These are phyloP conservation scores for Suillus subluteus DNA, from an alignment of 768 basidiomycete species.

Conservation along the genomic window DNA sequence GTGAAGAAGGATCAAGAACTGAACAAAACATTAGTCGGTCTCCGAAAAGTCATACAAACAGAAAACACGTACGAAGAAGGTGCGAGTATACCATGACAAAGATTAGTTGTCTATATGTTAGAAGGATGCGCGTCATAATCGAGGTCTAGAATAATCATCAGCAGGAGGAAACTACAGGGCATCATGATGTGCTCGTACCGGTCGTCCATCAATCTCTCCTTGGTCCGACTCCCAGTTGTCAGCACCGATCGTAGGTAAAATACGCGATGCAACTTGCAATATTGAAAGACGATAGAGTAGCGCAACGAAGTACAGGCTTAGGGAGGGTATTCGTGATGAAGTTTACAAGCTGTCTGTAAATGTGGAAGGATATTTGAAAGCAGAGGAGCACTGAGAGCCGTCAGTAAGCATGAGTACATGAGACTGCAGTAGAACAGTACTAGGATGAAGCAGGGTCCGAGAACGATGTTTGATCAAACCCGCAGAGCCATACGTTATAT, in stretches of 20 bases:
- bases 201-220: constrained; percentile 64
- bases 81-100: constrained; percentile 90
- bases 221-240: constrained; percentile 78
- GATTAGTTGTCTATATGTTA: constrained; percentile 84
- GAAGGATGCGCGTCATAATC: constrained; percentile 67
- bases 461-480: constrained; percentile 74
- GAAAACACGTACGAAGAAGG: constrained; percentile 63
- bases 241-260: constrained; percentile 82
- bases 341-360: constrained; percentile 74
- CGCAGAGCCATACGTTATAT: constrained; percentile 90
- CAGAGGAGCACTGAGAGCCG: constrained; percentile 61
- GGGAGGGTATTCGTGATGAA: constrained; percentile 86
- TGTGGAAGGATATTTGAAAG: constrained; percentile 81
- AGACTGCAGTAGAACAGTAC: constrained; percentile 46
- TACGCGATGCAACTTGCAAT: constrained; percentile 78
- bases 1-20: constrained; percentile 90
- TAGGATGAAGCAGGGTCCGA: constrained; percentile 77
- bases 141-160: constrained; percentile 58
- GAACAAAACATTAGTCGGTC: constrained; percentile 12
- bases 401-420: constrained; percentile 13
- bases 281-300: constrained; percentile 81
- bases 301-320: constrained; percentile 79
- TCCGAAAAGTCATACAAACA: constrained; percentile 3
- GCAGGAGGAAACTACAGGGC: not conserved
- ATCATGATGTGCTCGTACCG: constrained; percentile 45